Evolutionary conservation across 1,284 basidiomycete genomes (phyloP).

Genomic region (Pterulicium gracile): DNA sequence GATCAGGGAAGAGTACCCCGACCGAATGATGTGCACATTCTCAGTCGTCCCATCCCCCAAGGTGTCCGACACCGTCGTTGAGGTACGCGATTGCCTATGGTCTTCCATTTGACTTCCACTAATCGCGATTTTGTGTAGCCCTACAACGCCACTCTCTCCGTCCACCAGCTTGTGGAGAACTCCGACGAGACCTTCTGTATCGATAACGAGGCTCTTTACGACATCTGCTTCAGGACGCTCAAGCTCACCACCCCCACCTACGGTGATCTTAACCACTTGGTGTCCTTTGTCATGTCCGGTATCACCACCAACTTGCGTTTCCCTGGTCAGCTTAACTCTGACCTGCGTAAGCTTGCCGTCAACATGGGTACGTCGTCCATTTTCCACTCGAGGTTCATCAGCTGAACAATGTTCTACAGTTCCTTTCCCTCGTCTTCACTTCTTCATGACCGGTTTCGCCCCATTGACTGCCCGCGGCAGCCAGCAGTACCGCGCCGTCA

Average conservation of each 20-base stretch:
- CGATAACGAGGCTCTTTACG: slow-evolving; percentile 97
- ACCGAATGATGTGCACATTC: slow-evolving; percentile 97
- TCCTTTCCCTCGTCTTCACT: slow-evolving; percentile 97
- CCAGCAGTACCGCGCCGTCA: slow-evolving; percentile 90
- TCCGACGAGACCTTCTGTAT: slow-evolving; percentile 95
- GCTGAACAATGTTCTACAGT: slow-evolving; percentile 31
- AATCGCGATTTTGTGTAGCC: slow-evolving; percentile 45
- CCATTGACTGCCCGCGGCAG: slow-evolving; percentile 90
- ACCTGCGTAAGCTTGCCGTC: slow-evolving; percentile 92
- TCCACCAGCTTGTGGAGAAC: slow-evolving; percentile 95
- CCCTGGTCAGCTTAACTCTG: slow-evolving; percentile 98
- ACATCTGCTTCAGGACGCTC: slow-evolving; percentile 95
- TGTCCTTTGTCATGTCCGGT: slow-evolving; percentile 97
- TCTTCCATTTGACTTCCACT: slow-evolving; percentile 2
- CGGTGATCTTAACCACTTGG: slow-evolving; percentile 94
- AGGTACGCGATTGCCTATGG: slow-evolving; percentile 32
- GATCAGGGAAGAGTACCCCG: slow-evolving; percentile 89
- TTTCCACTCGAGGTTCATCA: slow-evolving; percentile 6
- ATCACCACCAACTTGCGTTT: slow-evolving; percentile 94
- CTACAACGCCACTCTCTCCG: slow-evolving; percentile 91
- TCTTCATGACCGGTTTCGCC: slow-evolving; percentile 98
- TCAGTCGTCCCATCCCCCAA: slow-evolving; percentile 93
- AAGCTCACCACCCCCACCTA: slow-evolving; percentile 92
- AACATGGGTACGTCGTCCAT: slow-evolving; percentile 75
- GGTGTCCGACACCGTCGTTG: slow-evolving; percentile 96